Conservation (phyloP, 768 basidiomycete species). For the Fomitopsis serialis region DNA sequence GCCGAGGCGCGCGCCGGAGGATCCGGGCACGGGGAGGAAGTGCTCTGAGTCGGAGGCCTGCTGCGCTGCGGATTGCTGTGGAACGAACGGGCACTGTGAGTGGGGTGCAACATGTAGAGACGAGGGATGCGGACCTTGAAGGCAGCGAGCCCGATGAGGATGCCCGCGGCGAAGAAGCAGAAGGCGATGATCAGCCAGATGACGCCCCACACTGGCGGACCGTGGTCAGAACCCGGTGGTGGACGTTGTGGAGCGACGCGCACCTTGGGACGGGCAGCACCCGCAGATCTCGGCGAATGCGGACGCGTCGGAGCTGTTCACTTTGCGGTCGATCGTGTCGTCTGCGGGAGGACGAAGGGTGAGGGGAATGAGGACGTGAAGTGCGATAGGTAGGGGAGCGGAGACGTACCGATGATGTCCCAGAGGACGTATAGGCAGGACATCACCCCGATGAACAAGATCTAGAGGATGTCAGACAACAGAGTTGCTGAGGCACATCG, state of each 20-base stretch:
- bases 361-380: neutral
- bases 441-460: slow-evolving; percentile 84
- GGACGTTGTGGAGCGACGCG: neutral
- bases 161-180: slow-evolving; percentile 66
- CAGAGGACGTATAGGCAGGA: slow-evolving; percentile 83
- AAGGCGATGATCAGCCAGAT: slow-evolving; percentile 80
- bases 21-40: slow-evolving; percentile 59
- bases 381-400: neutral
- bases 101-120: neutral
- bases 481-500: neutral
- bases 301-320: slow-evolving; percentile 84
- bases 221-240: neutral
- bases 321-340: slow-evolving; percentile 79
- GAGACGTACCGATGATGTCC: slow-evolving; percentile 71
- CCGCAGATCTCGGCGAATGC: slow-evolving; percentile 82
- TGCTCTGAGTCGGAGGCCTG: slow-evolving; percentile 46
- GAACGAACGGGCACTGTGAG: too few species aligned
- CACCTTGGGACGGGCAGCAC: slow-evolving; percentile 80
- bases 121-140: slow-evolving; percentile 57
- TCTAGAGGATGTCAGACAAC: slow-evolving; percentile 29
- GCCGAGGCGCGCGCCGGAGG: slow-evolving; percentile 20
- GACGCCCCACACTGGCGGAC: slow-evolving; percentile 71
- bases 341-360: slow-evolving; percentile 37
- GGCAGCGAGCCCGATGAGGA: slow-evolving; percentile 71
- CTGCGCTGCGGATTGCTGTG: slow-evolving; percentile 53